These are phyloP conservation scores for Croton setiger DNA, from an alignment of 441 rosid genomes.

Conservation along the genomic window DNA sequence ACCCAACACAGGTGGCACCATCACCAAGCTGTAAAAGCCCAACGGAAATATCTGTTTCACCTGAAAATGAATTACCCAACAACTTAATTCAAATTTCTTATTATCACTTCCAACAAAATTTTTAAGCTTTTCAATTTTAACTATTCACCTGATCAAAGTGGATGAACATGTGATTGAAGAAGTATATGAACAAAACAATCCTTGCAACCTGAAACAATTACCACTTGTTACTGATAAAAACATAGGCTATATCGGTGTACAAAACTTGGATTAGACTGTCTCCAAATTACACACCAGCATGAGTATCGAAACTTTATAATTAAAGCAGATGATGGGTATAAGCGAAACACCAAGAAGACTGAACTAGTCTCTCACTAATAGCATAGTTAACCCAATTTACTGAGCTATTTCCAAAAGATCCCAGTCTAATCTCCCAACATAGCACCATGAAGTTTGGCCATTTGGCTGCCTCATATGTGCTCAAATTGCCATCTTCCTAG, in stretches of 20 bases:
- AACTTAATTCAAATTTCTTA: too few relatives aligned
- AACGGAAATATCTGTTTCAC: constrained; percentile 59
- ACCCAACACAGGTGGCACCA: constrained; percentile 41
- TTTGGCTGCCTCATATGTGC: not conserved
- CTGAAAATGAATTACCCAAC: constrained; percentile 31
- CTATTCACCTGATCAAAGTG: constrained; percentile 70
- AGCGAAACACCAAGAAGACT: too few relatives aligned
- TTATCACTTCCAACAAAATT: too few relatives aligned
- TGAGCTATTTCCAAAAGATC: not conserved
- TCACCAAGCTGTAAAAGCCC: constrained; percentile 67
- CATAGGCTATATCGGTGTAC: not conserved
- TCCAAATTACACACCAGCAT: not conserved
- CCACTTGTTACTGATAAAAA: constrained; percentile 11
- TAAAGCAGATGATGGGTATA: too few relatives aligned
- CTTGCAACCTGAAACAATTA: constrained; percentile 56
- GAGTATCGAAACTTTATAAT: not conserved
- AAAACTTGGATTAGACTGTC: too few relatives aligned
- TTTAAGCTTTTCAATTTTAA: not conserved
- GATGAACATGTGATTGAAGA: constrained; percentile 52
- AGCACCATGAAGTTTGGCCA: not conserved
- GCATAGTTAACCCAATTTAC: not conserved
- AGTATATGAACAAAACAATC: constrained; percentile 61
- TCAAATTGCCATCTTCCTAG: not conserved
- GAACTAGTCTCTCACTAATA: not conserved
- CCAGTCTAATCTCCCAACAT: not conserved